Percentiles rank a stretch among this genome's conserved stretches.
phyloP scores from a whole-genome alignment of 805 yeast genomes.

The Kodamaea kakaduensis region DNA sequence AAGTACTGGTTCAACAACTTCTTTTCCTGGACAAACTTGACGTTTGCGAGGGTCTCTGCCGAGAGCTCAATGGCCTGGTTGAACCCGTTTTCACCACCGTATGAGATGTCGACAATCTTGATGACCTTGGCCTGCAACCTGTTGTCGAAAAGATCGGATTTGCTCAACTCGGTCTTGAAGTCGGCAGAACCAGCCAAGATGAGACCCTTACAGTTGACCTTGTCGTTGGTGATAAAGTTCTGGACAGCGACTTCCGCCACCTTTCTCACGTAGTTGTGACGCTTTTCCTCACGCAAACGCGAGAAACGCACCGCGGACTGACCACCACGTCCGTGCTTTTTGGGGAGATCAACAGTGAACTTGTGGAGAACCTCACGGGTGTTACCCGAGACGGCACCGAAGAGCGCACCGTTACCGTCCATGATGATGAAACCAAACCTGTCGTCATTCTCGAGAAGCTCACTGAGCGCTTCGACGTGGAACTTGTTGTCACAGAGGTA shows the following conservation, averaged over 20 bases:
- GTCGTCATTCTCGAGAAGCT: constrained; percentile 91
- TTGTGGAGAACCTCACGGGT: constrained; percentile 95
- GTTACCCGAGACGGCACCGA: constrained; percentile 94
- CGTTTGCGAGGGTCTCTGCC: constrained; percentile 95
- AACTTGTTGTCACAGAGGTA: constrained; percentile 97
- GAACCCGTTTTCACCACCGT: constrained; percentile 99
- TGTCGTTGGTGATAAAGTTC: constrained; percentile 91
- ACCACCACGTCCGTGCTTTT: constrained; percentile 99
- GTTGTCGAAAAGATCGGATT: constrained; percentile 88
- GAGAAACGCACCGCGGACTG: constrained; percentile 99
- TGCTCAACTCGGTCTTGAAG: constrained; percentile 90
- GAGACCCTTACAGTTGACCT: constrained; percentile 89
- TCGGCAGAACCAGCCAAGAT: constrained; percentile 99
- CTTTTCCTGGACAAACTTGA: constrained; percentile 97
- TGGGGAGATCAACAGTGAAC: constrained; percentile 94
- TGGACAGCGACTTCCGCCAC: constrained; percentile 98
- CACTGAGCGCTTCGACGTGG: constrained; percentile 95
- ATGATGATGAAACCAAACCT: constrained; percentile 95
- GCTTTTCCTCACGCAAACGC: constrained; percentile 97
- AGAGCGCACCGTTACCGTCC: constrained; percentile 99
- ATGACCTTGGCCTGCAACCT: constrained; percentile 85
- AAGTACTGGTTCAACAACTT: constrained; percentile 87
- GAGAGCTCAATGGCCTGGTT: constrained; percentile 98
- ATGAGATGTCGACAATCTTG: constrained; percentile 92
- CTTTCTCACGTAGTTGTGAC: constrained; percentile 97